phyloP scores from a whole-genome alignment of 2,329 filamentous ascomycete genomes.

The Teratosphaeria zuluensis region DNA sequence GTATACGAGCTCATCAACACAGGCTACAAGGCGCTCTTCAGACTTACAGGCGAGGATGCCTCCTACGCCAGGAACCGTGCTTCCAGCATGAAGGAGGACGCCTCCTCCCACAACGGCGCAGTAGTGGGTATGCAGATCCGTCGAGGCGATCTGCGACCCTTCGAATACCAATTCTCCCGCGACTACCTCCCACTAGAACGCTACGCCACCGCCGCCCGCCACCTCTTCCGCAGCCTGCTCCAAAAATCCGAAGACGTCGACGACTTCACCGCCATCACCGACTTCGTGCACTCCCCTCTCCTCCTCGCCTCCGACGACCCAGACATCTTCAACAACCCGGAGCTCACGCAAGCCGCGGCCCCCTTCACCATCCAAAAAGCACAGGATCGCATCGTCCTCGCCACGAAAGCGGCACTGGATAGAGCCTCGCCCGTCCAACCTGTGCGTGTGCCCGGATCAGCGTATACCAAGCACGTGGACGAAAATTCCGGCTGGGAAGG shows the following conservation, averaged over 20 bases:
- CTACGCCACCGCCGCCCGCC: constrained; percentile 50
- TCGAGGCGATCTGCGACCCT: constrained; percentile 67
- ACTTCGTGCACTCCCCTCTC: constrained; percentile 52
- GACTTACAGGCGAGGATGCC: constrained; percentile 55
- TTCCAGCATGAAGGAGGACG: constrained; percentile 43
- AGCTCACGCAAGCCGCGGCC: constrained; percentile 42
- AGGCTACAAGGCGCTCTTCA: constrained; percentile 67
- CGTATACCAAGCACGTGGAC: constrained; percentile 59
- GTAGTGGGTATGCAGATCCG: constrained; percentile 69
- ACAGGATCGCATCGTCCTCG: constrained; percentile 67
- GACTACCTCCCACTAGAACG: constrained; percentile 67
- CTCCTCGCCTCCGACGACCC: constrained; percentile 76
- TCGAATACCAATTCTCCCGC: constrained; percentile 69
- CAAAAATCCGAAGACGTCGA: constrained; percentile 70
- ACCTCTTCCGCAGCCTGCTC: constrained; percentile 28
- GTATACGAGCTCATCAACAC: constrained; percentile 59
- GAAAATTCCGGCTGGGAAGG: constrained; percentile 80
- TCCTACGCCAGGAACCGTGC: constrained; percentile 54
- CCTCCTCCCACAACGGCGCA: constrained; percentile 40
- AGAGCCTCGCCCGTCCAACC: constrained; percentile 20
- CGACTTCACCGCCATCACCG: constrained; percentile 62
- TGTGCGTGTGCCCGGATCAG: constrained; percentile 32
- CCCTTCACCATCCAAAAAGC: constrained; percentile 41
- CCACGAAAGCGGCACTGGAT: constrained; percentile 49
- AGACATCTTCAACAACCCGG: constrained; percentile 56